phyloP scores from a whole-genome alignment of 352 stramenopile genomes.

The Globisporangium paddicum region DNA sequence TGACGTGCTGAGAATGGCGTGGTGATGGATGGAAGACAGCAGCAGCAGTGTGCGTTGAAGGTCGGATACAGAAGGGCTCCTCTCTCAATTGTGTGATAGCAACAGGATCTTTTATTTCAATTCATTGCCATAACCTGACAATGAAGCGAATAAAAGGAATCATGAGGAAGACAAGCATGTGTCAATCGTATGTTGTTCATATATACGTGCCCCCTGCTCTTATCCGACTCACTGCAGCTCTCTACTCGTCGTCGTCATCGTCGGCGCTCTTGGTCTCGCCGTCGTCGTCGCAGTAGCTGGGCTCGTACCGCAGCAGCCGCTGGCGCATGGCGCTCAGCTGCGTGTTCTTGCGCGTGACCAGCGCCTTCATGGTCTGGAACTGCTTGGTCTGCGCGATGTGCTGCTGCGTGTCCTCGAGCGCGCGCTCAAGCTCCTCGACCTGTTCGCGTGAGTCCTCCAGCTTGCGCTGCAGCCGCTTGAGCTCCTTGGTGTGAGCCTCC shows the following conservation, averaged over 20 bases:
- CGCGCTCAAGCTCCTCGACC: constrained; percentile 49
- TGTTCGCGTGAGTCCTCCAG: constrained; percentile 45
- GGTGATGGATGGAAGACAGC: background rate
- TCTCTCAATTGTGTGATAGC: constrained; percentile 12
- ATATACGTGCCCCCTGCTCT: background rate
- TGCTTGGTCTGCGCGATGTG: constrained; percentile 76
- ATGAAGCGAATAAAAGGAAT: constrained; percentile 12
- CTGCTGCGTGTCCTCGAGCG: constrained; percentile 54
- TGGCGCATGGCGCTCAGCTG: constrained; percentile 61
- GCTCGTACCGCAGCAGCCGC: constrained; percentile 75
- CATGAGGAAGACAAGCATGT: constrained; percentile 11
- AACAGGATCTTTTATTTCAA: constrained; percentile 10
- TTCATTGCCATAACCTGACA: background rate
- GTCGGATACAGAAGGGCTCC: background rate
- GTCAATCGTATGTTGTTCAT: background rate
- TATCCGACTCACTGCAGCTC: background rate
- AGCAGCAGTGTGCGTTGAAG: background rate
- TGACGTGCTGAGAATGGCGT: background rate
- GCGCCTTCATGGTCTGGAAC: constrained; percentile 82
- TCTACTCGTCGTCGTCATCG: constrained; percentile 11
- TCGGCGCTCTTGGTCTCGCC: constrained; percentile 16
- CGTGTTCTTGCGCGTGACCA: constrained; percentile 81
- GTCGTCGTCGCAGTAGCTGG: constrained; percentile 40
- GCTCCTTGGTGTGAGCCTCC: constrained; percentile 46
- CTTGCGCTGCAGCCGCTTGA: constrained; percentile 51